Conservation (phyloP, 1,284 basidiomycete genomes). For the Abortiporus biennis region DNA sequence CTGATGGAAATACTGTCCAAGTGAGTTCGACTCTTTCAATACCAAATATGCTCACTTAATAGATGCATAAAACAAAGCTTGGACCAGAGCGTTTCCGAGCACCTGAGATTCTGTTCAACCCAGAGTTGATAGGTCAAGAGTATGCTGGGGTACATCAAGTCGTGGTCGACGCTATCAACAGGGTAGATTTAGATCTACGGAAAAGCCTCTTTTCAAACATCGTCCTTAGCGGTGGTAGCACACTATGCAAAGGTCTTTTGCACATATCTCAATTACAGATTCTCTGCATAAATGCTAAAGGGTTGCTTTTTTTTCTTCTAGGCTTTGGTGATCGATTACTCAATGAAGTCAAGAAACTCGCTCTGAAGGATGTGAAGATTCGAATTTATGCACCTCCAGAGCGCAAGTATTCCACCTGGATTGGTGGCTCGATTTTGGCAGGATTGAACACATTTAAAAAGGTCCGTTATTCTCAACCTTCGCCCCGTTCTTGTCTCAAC, state of each 20-base stretch:
- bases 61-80: constrained; percentile 48
- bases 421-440: constrained; percentile 94
- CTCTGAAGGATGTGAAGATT: constrained; percentile 97
- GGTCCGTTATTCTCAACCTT: constrained; percentile 37
- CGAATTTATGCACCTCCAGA: constrained; percentile 99
- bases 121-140: constrained; percentile 94
- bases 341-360: constrained; percentile 93
- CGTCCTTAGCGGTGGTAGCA: constrained; percentile 95
- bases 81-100: constrained; percentile 95
- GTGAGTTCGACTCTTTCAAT: constrained; percentile 35
- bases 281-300: not conserved
- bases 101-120: constrained; percentile 97
- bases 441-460: constrained; percentile 97
- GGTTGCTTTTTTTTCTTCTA: constrained; percentile 23
- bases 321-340: constrained; percentile 95
- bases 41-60: constrained; percentile 7
- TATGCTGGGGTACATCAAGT: constrained; percentile 98
- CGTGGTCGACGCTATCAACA: constrained; percentile 82
- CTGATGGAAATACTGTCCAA: constrained; percentile 92
- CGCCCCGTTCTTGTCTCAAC: too few relatives aligned
- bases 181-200: constrained; percentile 86
- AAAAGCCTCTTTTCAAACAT: constrained; percentile 97
- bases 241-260: constrained; percentile 78
- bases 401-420: constrained; percentile 99
- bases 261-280: not conserved